These are phyloP conservation scores for Fusarium subtropicale DNA, from an alignment of 2,329 filamentous ascomycete genomes.

Conservation along the genomic window DNA sequence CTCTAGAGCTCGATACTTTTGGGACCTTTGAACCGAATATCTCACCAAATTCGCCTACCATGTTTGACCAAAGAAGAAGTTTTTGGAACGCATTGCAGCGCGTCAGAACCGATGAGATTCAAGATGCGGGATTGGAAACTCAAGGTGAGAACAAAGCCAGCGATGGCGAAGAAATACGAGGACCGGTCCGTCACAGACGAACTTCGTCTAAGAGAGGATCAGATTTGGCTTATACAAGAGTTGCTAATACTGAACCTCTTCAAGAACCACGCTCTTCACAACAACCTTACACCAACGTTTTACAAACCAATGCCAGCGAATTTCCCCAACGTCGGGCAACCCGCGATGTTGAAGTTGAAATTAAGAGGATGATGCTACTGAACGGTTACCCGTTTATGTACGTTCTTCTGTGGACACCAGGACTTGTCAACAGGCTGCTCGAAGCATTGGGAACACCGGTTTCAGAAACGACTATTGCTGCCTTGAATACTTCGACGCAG, in stretches of 20 bases:
- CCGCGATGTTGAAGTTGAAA: conserved; percentile 35
- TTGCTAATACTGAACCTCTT: conserved; percentile 22
- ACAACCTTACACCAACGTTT: not conserved
- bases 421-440: conserved; percentile 39
- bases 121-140: conserved; percentile 10
- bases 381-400: conserved; percentile 45
- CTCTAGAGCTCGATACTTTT: conserved; percentile 26
- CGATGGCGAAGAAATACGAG: not conserved
- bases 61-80: conserved; percentile 4
- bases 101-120: conserved; percentile 15
- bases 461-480: conserved; percentile 24
- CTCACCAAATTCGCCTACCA: conserved; percentile 1
- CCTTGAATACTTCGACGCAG: conserved; percentile 39
- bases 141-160: conserved; percentile 10
- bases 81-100: not conserved
- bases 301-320: conserved; percentile 42
- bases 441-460: conserved; percentile 31
- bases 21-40: conserved; percentile 5
- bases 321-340: conserved; percentile 38
- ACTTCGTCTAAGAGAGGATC: conserved; percentile 1
- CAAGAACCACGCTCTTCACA: conserved; percentile 2
- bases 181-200: not conserved
- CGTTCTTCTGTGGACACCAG: conserved; percentile 41
- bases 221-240: conserved; percentile 8
- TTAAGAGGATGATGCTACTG: conserved; percentile 44